These are phyloP conservation scores for Corylus americana DNA, from an alignment of 306 rosid species.

Conservation along the genomic window DNA sequence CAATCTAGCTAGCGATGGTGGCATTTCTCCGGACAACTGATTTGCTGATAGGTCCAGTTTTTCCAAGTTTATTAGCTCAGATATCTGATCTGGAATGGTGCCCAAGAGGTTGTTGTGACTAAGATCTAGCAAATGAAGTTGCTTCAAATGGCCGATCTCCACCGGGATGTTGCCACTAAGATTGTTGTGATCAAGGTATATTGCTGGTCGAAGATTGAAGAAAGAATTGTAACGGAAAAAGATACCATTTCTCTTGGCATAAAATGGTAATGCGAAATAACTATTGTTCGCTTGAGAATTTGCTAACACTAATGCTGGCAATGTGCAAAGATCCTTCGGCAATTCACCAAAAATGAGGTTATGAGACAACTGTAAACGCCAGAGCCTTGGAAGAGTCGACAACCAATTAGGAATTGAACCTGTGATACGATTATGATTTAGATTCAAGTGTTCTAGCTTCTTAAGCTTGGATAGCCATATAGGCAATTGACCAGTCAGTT, in stretches of 20 bases:
- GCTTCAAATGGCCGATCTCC: slow-evolving; percentile 2
- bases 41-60: background rate
- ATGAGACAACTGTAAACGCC: background rate
- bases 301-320: background rate
- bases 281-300: background rate
- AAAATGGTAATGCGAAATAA: background rate
- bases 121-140: background rate
- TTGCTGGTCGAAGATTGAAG: background rate
- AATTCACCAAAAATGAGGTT: slow-evolving; percentile 11
- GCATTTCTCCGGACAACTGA: slow-evolving; percentile 14
- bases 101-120: slow-evolving; percentile 1
- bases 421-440: background rate
- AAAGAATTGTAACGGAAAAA: background rate
- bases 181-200: background rate
- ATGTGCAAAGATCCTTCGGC: slow-evolving; percentile 1
- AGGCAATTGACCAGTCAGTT: background rate
- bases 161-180: background rate
- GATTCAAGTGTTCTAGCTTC: background rate
- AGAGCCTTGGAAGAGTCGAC: slow-evolving; percentile 13
- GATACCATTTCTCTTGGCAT: background rate
- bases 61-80: slow-evolving; percentile 14
- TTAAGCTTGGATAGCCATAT: slow-evolving; percentile 3
- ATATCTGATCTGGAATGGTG: slow-evolving; percentile 10
- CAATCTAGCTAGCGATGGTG: background rate
- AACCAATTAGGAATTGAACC: slow-evolving; percentile 16